Conservation (phyloP, 306 rosid species). For the Astragalus membranaceus region DNA sequence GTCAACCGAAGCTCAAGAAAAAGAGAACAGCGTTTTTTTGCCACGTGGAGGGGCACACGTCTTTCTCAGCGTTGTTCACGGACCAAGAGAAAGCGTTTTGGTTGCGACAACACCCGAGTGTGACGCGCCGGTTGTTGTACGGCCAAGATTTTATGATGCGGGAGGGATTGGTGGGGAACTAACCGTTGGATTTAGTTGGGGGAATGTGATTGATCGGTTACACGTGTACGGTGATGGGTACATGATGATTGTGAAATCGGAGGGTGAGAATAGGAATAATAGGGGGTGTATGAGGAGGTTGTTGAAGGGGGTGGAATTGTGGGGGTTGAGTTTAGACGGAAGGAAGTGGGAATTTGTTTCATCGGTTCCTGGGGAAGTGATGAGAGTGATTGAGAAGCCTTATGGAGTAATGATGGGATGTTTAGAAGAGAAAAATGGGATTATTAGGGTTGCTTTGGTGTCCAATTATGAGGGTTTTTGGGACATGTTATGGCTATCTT, state of each 20-base stretch:
- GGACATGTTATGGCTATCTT: constrained; percentile 48
- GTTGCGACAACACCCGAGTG: constrained; percentile 1
- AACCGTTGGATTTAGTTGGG: constrained; percentile 45
- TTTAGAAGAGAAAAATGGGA: constrained; percentile 44
- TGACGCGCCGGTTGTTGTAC: constrained; percentile 22
- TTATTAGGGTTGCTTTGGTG: constrained; percentile 36
- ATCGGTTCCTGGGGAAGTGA: constrained; percentile 13
- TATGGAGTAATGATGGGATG: constrained; percentile 66
- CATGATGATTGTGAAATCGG: constrained; percentile 50
- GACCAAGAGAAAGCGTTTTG: constrained; percentile 37
- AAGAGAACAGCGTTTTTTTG: background rate
- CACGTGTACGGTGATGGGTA: constrained; percentile 67
- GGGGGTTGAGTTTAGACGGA: constrained; percentile 39
- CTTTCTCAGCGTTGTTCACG: constrained; percentile 30
- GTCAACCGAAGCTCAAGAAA: constrained; percentile 27
- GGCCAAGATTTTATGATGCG: constrained; percentile 28
- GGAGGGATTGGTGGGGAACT: background rate
- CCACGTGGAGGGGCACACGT: constrained; percentile 26
- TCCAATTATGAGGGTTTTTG: constrained; percentile 50
- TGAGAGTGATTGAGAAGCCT: constrained; percentile 35
- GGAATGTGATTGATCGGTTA: constrained; percentile 36
- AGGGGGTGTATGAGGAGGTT: constrained; percentile 21
- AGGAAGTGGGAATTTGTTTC: constrained; percentile 40
- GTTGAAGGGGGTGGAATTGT: constrained; percentile 42
- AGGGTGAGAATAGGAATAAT: constrained; percentile 8